Base-by-base conservation (phyloP, 345 rosid species). In the Diplotaxis tenuifolia region DNA sequence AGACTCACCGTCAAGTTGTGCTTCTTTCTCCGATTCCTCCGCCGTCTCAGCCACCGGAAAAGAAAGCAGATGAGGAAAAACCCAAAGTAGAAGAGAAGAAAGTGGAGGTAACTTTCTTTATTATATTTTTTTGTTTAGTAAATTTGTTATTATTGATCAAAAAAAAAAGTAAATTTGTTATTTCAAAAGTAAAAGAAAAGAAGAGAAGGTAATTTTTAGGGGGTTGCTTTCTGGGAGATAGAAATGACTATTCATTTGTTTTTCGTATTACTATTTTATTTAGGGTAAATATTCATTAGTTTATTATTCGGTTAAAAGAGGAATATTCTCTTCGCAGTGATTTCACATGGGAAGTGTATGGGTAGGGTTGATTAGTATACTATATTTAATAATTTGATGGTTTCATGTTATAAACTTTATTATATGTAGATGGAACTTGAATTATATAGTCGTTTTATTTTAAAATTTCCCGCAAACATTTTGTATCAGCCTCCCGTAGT, bases 1-100 rank as follows among this genome's bases (percentile, higher is more conserved):
- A 96, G 82, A 92, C 91, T 60, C 98, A 85, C 73, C 78, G 91
- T 67, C 88, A 89, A 74, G 99, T 90, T 15, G 86, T 83, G 86
- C 91, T 96, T 16, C 69, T 96, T 15, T 96, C 98, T 59, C 98
- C 99, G 1, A 84, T 96, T 66, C 96, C 99, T 4, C 86, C 88
- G 65, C 97, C 96, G 10, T 79, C 93, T 3, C 67, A 84, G 0
- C 87, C 79, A 27, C 88, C 87, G 79, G 90, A 85, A 64, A 79
- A 87, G 62, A 88, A 89, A 75, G 52, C 80, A 45, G 89, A 80
- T 74, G 81, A 84, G 73, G 86, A 81, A 67, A 82, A 82, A 60
- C 89, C 86, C 0, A 84, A 82, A 65, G 85, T 79, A 8, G 90
- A 85, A 72, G 89, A 87, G 73, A 86, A 86, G 78, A 96, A 92